These are phyloP conservation scores for Tetragonia tetragonoides DNA, from an alignment of 148 eudicot species.

Conservation along the genomic window DNA sequence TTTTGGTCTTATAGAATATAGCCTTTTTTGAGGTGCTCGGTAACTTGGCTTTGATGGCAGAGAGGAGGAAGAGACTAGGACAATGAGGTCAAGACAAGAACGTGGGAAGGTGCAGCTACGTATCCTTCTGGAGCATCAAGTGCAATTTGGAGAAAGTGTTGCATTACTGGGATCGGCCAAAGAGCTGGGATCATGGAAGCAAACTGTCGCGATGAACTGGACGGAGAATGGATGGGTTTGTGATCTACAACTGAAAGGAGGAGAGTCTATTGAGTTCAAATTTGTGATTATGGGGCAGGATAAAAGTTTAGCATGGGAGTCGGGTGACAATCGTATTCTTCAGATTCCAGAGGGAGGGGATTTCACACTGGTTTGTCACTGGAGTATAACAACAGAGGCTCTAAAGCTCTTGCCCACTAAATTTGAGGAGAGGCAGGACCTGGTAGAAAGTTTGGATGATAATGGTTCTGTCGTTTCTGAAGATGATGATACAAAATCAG, in stretches of 20 bases:
- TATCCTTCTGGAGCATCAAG: conserved; percentile 76
- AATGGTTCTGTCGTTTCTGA: conserved; percentile 39
- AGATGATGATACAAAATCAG: conserved; percentile 30
- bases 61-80: conserved; percentile 41
- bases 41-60: conserved; percentile 37
- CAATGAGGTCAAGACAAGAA: conserved; percentile 22
- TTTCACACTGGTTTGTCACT: conserved; percentile 57
- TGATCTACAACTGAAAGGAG: conserved; percentile 50
- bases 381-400: conserved; percentile 61
- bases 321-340: conserved; percentile 66
- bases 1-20: neutral
- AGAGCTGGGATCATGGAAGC: conserved; percentile 88
- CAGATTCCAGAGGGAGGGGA: conserved; percentile 57
- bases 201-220: conserved; percentile 66
- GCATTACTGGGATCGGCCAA: conserved; percentile 61
- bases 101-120: conserved; percentile 55
- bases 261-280: conserved; percentile 66
- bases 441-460: conserved; percentile 30
- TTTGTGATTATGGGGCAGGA: conserved; percentile 60
- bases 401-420: conserved; percentile 46
- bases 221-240: conserved; percentile 81
- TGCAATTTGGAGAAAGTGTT: conserved; percentile 75
- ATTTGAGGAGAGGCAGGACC: conserved; percentile 32
- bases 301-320: conserved; percentile 70
- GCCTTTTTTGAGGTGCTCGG: conserved; percentile 5